Evolutionary conservation across 169 alveolate genomes (phyloP), one percentile per base, ranked within the genome.

Genomic region (Plasmodium inui): DNA sequence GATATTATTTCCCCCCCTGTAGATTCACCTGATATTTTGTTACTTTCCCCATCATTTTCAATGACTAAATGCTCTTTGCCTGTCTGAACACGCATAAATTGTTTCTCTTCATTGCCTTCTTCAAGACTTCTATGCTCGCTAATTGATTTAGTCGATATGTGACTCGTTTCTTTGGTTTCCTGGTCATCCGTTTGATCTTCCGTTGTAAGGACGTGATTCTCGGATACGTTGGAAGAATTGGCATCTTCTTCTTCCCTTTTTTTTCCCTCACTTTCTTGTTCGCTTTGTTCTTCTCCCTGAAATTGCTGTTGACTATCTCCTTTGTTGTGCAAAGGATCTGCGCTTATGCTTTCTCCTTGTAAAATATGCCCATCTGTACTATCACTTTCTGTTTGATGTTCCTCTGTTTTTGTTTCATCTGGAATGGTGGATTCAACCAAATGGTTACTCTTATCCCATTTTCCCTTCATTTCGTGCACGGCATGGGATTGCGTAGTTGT

Each of bases 1-100:
- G 28, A 50, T 53, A 53, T 81, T 81, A 22, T 81, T 50, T 81
- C 88, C 26, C 57, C 84, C 8, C 53, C 50, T 22, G n/a, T 79
- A 79, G 17, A 22, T 30, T 79, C 84, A 34, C 4, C 72, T 79
- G 39, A 6, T 0, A 39, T 44, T 79, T 41, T 79, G 19, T 30
- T 71, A 9, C 17, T 34, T 6, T 41, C 55, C 32, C 28, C 70
- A 41, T 34, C 17, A n/a, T 79, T 39, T 39, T 44, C 84, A 34
- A 32, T n/a, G 26, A 79, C 19, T 79, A 39, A 37, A 22, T 67
- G 76, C 1, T 79, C 84, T 4, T 39, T 41, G 39, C 50, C 34
- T 28, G 84, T 79, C 7, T 30, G 44, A 79, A 79, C 70, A 37
- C 44, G 84, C 57, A 79, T 39, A 37, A 41, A 37, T 0, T 41